Evolutionary conservation across 352 stramenopile species (phyloP).

Genomic region (Phytophthora ramorum): DNA sequence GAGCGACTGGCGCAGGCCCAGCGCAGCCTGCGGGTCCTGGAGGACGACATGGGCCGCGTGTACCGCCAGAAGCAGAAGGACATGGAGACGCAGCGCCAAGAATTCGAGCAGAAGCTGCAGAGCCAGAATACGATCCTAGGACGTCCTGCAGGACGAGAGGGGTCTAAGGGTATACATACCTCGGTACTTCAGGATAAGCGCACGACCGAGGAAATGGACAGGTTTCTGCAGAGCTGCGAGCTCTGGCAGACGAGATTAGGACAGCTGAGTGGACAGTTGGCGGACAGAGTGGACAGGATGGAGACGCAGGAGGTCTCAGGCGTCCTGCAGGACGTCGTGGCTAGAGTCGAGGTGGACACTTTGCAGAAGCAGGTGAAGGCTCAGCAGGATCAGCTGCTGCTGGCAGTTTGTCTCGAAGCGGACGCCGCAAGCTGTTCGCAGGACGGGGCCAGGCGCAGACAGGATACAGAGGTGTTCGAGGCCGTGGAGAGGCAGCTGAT

Average conservation of each 20-base stretch:
- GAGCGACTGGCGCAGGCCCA: constrained; percentile 25
- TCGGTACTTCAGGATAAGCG: constrained; percentile 5
- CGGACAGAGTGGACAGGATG: constrained; percentile 15
- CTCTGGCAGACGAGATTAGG: constrained; percentile 40
- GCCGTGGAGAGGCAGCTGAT: constrained; percentile 58
- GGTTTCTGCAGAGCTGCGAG: constrained; percentile 39
- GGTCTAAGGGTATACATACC: constrained; percentile 4
- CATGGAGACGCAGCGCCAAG: constrained; percentile 21
- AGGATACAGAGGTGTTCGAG: constrained; percentile 50
- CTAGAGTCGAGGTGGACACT: constrained; percentile 37
- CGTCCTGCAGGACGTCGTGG: constrained; percentile 46
- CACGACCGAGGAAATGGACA: constrained; percentile 40
- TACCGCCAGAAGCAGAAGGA: constrained; percentile 47
- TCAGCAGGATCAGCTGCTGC: constrained; percentile 24
- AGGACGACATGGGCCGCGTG: constrained; percentile 50
- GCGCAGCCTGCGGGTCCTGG: constrained; percentile 37
- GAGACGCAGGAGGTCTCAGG: constrained; percentile 41
- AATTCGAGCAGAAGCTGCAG: constrained; percentile 33
- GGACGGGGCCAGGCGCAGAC: constrained; percentile 13
- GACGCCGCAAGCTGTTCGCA: constrained; percentile 25
- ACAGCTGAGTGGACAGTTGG: constrained; percentile 25
- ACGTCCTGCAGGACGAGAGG: constrained; percentile 18
- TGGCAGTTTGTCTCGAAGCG: constrained; percentile 22
- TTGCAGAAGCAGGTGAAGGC: constrained; percentile 10
- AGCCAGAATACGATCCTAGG: constrained; percentile 6